Evolutionary conservation across 305 asterid genomes (phyloP), one percentile per base, ranked within the genome.

Genomic region (Striga hermonthica): DNA sequence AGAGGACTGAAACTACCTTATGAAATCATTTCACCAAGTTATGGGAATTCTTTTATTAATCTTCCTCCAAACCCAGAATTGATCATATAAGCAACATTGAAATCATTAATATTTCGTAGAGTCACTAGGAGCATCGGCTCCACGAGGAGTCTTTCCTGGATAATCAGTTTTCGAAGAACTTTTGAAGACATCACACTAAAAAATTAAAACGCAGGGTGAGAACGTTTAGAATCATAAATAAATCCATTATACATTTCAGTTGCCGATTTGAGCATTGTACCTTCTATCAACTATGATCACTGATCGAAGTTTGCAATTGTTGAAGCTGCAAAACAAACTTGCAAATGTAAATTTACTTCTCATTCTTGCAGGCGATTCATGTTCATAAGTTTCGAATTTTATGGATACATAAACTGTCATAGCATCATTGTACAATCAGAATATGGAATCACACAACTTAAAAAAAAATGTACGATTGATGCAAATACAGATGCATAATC

Each of bases 271-370:
- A 1, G 31, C 31, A 22, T 22, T 64, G 9, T 76, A 84, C 96
- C 96, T 74, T 79, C 64, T 81, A 66, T 88, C 95, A 16, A 86
- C 87, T 69, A 86, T 65, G 47, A 86, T 86, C 67, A 86, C 16
- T 0, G 90, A 82, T 58, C 95, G 91, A 64, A 88, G 88, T 74
- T 88, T 90, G 28, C 95, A 88, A 67, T 88, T 88, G 57, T 72
- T 82, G 68, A 81, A 88, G 59, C 96, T 88, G 91, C 79, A 80
- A 36, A 45, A 9, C 68, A 34, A 53, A 50, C 28, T 53, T 22
- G 39, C 39, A 70, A 45, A 38, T 15, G 60, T 64, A 22, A 75
- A 40, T 67, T 39, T 48, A 11, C 13, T 55, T 14, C 7, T 12
- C 4, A 37, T 4, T 22, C 31, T 22, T 22, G 31, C 2, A 2